Evolutionary conservation across 2,329 filamentous ascomycete genomes (phyloP).

Genomic region (Epichloe sylvatica): DNA sequence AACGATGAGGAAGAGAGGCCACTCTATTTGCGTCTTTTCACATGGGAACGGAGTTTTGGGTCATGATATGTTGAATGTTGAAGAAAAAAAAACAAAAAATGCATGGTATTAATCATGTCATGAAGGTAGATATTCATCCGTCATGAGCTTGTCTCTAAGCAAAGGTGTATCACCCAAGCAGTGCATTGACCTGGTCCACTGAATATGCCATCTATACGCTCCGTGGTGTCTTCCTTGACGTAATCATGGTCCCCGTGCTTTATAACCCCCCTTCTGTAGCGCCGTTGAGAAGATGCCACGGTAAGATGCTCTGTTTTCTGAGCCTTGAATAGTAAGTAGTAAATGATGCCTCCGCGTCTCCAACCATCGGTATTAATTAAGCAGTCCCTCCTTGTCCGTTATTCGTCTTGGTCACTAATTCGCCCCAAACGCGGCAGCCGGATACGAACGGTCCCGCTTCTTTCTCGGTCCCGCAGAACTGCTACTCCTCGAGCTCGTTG

Average conservation of each 20-base stretch:
- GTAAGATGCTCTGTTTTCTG: too few species aligned
- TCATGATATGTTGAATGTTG: not conserved
- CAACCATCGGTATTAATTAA: not conserved
- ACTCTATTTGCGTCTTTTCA: conserved; percentile 2
- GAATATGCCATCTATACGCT: too few species aligned
- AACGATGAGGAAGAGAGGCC: conserved; percentile 2
- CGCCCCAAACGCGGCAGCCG: conserved; percentile 45
- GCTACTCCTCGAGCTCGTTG: conserved; percentile 42
- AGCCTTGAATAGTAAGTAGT: too few species aligned
- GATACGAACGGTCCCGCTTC: conserved; percentile 48
- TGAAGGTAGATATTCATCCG: not conserved
- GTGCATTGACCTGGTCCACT: too few species aligned
- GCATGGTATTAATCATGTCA: not conserved
- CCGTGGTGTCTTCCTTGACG: too few species aligned
- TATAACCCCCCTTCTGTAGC: too few species aligned
- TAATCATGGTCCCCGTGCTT: too few species aligned
- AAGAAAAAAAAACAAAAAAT: not conserved
- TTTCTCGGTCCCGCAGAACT: conserved; percentile 38
- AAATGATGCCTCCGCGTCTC: too few species aligned
- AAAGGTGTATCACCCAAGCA: too few species aligned
- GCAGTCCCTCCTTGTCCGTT: not conserved
- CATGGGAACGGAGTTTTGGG: conserved; percentile 2
- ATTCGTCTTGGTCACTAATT: not conserved
- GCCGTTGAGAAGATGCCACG: too few species aligned
- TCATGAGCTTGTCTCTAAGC: not conserved